Conservation (phyloP, 441 rosid species). For the Hypseocharis bilobata region DNA sequence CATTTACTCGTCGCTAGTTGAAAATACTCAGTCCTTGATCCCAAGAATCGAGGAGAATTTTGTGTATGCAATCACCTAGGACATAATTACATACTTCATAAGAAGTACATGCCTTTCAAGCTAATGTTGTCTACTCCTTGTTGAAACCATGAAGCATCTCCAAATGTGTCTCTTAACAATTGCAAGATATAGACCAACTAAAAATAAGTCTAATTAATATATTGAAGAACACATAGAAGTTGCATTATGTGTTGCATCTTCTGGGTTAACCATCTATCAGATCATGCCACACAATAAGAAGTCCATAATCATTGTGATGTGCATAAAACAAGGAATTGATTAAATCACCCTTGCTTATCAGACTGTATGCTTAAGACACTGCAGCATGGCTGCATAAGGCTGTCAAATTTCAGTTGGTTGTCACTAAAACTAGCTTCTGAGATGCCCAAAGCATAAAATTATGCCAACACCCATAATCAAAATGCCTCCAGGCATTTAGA, state of each 20-base stretch:
- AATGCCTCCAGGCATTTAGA: background rate
- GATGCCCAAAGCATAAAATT: background rate
- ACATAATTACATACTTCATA: too few relatives aligned
- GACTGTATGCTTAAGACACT: background rate
- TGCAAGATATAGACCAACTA: background rate
- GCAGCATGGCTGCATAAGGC: too few relatives aligned
- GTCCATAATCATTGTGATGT: background rate
- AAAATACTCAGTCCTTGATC: too few relatives aligned
- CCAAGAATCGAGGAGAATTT: too few relatives aligned
- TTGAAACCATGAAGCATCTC: too few relatives aligned
- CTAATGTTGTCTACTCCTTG: too few relatives aligned
- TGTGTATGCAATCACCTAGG: too few relatives aligned
- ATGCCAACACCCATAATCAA: background rate
- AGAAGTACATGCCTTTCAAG: too few relatives aligned
- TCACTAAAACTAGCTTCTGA: background rate
- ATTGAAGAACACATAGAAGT: background rate
- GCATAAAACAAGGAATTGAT: conserved; percentile 7
- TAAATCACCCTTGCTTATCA: background rate
- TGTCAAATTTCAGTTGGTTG: background rate
- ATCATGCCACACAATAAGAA: background rate
- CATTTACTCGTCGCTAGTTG: too few relatives aligned
- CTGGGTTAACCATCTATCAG: background rate
- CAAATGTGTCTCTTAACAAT: too few relatives aligned
- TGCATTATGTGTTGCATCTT: background rate
- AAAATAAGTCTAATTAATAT: background rate